Conservation (phyloP, 495 filamentous ascomycete species). For the Podospora australis region DNA sequence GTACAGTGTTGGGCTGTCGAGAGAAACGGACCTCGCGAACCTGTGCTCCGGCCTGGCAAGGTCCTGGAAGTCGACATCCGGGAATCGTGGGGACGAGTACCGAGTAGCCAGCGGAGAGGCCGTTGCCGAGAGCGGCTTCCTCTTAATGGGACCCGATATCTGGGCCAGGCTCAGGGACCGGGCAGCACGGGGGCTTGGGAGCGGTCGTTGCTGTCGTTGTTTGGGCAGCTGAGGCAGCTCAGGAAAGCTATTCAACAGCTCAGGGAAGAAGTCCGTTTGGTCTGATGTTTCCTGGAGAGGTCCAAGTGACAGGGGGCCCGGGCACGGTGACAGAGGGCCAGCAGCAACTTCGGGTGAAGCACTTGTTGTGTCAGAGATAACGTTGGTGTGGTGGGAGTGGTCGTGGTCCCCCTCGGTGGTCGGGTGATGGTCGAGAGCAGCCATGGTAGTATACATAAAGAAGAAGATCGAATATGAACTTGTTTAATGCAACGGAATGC, state of each 20-base stretch:
- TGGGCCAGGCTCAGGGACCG: conserved; percentile 28
- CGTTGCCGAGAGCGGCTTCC: conserved; percentile 49
- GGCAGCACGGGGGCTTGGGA: conserved; percentile 24
- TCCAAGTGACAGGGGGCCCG: conserved; percentile 14
- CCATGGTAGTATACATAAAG: conserved; percentile 23
- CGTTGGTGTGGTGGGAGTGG: neutral
- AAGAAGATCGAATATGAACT: too few relatives aligned
- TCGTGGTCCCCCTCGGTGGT: conserved; percentile 2
- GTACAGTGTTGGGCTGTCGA: conserved; percentile 53
- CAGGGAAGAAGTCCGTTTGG: conserved; percentile 24
- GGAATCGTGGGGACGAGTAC: conserved; percentile 42
- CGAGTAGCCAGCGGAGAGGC: conserved; percentile 45
- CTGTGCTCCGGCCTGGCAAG: conserved; percentile 40
- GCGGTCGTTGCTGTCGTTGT: too few relatives aligned
- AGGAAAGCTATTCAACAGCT: conserved; percentile 5
- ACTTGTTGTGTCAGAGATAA: conserved; percentile 22
- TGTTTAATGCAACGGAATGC: neutral
- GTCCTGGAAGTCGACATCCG: conserved; percentile 28
- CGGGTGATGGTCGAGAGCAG: conserved; percentile 8
- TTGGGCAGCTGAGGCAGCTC: conserved; percentile 3
- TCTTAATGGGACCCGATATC: conserved; percentile 35
- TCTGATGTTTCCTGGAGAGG: conserved; percentile 20
- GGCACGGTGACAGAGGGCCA: conserved; percentile 13
- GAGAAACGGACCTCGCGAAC: conserved; percentile 43
- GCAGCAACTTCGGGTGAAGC: conserved; percentile 24